Conservation (phyloP, 331 rosid species). For the Quercus lobata region DNA sequence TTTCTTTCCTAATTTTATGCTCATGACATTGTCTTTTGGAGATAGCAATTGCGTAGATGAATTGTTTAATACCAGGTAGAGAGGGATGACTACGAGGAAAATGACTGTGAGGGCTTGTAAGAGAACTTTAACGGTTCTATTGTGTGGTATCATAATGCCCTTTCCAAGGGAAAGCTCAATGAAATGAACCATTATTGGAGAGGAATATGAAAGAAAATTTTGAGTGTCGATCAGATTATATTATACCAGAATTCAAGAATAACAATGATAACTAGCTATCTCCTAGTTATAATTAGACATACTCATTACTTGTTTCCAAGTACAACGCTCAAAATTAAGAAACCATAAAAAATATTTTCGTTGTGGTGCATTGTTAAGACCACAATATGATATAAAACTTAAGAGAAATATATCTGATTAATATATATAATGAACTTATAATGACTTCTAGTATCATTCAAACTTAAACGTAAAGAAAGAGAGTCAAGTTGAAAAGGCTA, state of each 20-base stretch:
- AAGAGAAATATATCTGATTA: neutral
- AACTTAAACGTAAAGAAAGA: neutral
- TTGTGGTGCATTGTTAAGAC: neutral
- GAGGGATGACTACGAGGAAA: conserved; percentile 45
- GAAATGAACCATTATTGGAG: conserved; percentile 48
- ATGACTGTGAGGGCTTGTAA: conserved; percentile 45
- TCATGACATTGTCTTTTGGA: conserved; percentile 27
- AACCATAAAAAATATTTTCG: neutral
- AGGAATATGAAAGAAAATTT: conserved; percentile 15
- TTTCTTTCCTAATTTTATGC: conserved; percentile 16
- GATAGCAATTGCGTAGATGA: conserved; percentile 28
- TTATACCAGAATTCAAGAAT: neutral
- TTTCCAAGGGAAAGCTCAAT: conserved; percentile 42
- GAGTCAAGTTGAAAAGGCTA: neutral
- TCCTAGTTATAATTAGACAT: neutral
- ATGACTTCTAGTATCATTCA: neutral
- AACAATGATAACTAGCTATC: neutral
- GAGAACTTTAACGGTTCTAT: conserved; percentile 26
- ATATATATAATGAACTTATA: neutral
- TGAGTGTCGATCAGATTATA: neutral
- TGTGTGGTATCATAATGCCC: conserved; percentile 16
- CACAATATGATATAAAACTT: neutral
- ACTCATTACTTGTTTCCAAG: neutral
- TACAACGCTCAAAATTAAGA: neutral
- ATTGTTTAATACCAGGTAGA: conserved; percentile 32